Base-by-base conservation (phyloP, 257 asterid genomes). In the Euphrasia confusa region DNA sequence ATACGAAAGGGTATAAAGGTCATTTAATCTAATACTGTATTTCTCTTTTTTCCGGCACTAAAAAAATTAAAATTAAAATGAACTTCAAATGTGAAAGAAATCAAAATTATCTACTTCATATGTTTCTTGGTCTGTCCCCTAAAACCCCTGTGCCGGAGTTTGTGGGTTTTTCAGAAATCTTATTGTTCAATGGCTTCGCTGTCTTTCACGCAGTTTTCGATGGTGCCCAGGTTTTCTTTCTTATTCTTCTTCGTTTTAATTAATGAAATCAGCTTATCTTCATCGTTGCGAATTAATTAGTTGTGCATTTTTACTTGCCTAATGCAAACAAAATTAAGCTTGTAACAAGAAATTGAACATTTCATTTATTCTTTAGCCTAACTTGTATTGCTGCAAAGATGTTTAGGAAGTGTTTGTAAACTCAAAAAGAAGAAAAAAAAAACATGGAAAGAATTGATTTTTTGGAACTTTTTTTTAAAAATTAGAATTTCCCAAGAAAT, bases 211-310 rank as follows among this genome's bases (percentile, higher is more conserved):
- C 90, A 80, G 54, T 76, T 81, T 61, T 64, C 88, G 37, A 70
- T 83, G 56, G 65, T 78, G 26, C 87, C 96, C 88, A 87, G 97
- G 97, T 90, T 71, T 55, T 59, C 33, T 69, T 70, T 71, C 84
- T 71, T 67, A 70, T 67, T 61, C 40, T 44, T 62, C 52, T 66
- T 13, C 5, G 7, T 14, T 42, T 37, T 7, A 8, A 63, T 24
- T 28, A 8, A 33, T 10, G 54, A 26, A 33, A 58, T 68, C 59
- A 28, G 37, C 33, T 68, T 54, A 52, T 42, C 54, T 64, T 58
- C 45, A 11, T 71, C 50, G 56, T 50, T 50, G 12, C 1, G 49
- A 44, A 13, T 48, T 1, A 48, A 11, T 42, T 42, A 48, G 9
- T 49, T 49, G 52, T 17, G 28, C 27, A 49, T 49, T 50, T 7